Conservation (phyloP, 257 asterid genomes). For the Coffea eugenioides region DNA sequence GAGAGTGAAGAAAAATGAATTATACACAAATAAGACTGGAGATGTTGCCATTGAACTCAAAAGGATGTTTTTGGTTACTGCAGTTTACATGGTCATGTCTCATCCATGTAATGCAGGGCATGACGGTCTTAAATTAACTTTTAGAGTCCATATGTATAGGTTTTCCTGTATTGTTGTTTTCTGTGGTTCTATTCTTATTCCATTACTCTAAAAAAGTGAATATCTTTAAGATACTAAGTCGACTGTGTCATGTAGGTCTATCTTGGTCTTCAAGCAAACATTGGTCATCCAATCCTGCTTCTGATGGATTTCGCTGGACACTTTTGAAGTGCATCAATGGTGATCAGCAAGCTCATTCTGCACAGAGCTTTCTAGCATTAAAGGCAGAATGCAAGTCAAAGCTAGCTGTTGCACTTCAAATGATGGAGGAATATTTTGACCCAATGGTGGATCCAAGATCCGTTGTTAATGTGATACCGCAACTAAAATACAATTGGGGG, state of each 20-base stretch:
- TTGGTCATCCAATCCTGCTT: background rate
- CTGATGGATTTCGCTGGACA: conserved; percentile 75
- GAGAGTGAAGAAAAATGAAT: background rate
- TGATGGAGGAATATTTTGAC: conserved; percentile 94
- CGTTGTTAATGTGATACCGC: conserved; percentile 96
- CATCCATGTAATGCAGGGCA: background rate
- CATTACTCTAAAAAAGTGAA: background rate
- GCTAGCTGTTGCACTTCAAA: conserved; percentile 90
- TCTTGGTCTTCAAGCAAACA: too few species aligned
- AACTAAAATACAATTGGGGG: conserved; percentile 95
- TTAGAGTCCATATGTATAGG: background rate
- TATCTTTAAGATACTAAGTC: too few species aligned
- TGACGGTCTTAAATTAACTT: background rate
- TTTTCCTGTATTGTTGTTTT: background rate
- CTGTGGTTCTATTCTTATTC: background rate
- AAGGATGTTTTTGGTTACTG: background rate
- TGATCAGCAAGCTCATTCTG: conserved; percentile 68
- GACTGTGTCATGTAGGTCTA: too few species aligned
- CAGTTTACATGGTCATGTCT: background rate
- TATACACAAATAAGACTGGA: background rate
- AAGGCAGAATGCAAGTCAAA: conserved; percentile 94
- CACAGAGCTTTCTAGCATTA: conserved; percentile 55
- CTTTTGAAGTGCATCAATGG: conserved; percentile 81
- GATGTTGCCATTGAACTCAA: background rate
- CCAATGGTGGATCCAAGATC: conserved; percentile 96